These are phyloP conservation scores for Butyriboletus regius DNA, from an alignment of 1,284 basidiomycete genomes.

Conservation along the genomic window DNA sequence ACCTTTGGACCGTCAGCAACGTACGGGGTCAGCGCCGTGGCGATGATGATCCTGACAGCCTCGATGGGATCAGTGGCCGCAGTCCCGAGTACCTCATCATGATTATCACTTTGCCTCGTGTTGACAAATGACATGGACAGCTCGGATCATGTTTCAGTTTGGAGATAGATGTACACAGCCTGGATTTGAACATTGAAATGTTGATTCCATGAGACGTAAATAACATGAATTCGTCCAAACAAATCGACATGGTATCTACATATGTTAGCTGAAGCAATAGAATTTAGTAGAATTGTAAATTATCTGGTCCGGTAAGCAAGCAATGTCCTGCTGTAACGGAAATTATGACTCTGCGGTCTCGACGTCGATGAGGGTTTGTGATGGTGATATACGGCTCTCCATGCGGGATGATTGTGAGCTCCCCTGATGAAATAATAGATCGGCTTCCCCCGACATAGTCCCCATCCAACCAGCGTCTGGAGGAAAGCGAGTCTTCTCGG, in stretches of 20 bases:
- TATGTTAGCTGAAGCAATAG: constrained; percentile 33
- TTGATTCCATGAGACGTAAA: constrained; percentile 11
- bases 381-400: constrained; percentile 26
- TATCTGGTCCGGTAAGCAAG: constrained; percentile 18
- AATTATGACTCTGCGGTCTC: constrained; percentile 24
- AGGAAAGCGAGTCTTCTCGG: constrained; percentile 34
- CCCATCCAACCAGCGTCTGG: constrained; percentile 22
- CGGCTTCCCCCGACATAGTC: constrained; percentile 20
- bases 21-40: constrained; percentile 59
- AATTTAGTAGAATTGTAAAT: constrained; percentile 25
- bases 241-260: constrained; percentile 16
- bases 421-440: constrained; percentile 26
- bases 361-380: constrained; percentile 30
- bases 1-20: constrained; percentile 73
- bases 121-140: constrained; percentile 1
- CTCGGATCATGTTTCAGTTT: background rate
- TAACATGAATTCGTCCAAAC: constrained; percentile 12
- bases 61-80: constrained; percentile 46
- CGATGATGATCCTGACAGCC: constrained; percentile 53
- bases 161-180: background rate
- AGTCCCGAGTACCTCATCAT: constrained; percentile 6
- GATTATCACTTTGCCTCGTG: constrained; percentile 5
- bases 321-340: constrained; percentile 5
- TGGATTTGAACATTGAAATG: background rate
- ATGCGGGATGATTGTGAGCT: constrained; percentile 29